Evolutionary conservation across 371 early-diverging fungal species (phyloP).

Genomic region (Haplosporangium sp.): DNA sequence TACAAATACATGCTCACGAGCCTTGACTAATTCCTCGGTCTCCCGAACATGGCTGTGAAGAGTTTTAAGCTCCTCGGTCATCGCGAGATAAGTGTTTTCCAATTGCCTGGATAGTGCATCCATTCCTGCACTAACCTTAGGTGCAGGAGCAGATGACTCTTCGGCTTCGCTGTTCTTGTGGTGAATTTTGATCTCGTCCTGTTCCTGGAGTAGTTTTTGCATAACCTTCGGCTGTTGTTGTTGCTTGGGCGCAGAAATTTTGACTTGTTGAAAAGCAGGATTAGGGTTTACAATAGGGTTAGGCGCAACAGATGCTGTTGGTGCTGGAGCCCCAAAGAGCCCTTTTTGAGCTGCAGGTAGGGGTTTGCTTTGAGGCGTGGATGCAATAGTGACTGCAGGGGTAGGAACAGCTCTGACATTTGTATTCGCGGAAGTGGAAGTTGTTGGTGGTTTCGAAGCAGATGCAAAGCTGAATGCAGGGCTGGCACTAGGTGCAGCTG

Average conservation of each 20-base stretch:
- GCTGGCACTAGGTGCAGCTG: not conserved
- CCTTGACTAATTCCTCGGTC: slow-evolving; percentile 49
- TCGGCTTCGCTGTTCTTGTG: slow-evolving; percentile 25
- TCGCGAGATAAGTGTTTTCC: slow-evolving; percentile 45
- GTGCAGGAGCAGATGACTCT: slow-evolving; percentile 25
- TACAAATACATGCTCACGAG: slow-evolving; percentile 48
- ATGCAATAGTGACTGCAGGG: not conserved
- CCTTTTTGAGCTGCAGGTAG: slow-evolving; percentile 9
- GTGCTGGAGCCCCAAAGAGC: slow-evolving; percentile 8
- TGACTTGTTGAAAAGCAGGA: slow-evolving; percentile 31
- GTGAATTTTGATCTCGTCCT: slow-evolving; percentile 22
- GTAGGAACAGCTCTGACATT: slow-evolving; percentile 2
- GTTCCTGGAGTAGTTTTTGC: slow-evolving; percentile 35
- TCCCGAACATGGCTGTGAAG: slow-evolving; percentile 35
- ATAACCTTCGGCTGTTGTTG: slow-evolving; percentile 14
- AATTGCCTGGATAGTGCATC: slow-evolving; percentile 51
- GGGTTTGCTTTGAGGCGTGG: not conserved
- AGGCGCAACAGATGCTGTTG: slow-evolving; percentile 10
- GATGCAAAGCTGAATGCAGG: not conserved
- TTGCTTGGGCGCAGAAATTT: slow-evolving; percentile 2
- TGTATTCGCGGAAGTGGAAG: slow-evolving; percentile 1
- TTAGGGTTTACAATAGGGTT: slow-evolving; percentile 28
- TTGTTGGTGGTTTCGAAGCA: not conserved
- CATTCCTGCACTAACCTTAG: slow-evolving; percentile 48
- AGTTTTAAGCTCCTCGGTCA: slow-evolving; percentile 47